Conservation (phyloP, 176 grass and related monocot species). For the Bolboschoenus planiculmis region DNA sequence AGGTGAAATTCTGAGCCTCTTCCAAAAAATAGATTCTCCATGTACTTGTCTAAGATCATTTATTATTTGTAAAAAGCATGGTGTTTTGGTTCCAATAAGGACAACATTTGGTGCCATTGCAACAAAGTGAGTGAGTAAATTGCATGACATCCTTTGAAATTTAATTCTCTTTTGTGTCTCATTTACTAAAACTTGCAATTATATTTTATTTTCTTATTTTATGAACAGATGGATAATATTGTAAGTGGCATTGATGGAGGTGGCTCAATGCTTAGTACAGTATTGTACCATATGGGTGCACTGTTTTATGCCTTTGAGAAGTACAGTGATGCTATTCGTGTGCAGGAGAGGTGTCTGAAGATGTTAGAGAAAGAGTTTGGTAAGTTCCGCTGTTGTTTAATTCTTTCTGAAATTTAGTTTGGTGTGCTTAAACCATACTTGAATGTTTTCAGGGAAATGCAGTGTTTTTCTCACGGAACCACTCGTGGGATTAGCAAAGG, state of each 20-base stretch:
- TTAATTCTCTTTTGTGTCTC: neutral
- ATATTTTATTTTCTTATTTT: neutral
- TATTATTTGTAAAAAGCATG: neutral
- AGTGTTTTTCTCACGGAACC: slow-evolving; percentile 31
- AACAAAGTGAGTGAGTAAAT: neutral
- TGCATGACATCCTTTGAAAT: neutral
- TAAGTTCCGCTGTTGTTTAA: neutral
- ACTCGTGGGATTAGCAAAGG: slow-evolving; percentile 41
- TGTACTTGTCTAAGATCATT: neutral
- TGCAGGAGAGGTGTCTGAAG: slow-evolving; percentile 31
- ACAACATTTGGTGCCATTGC: neutral
- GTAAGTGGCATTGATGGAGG: slow-evolving; percentile 20
- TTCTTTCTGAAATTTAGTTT: neutral
- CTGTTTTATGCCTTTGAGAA: slow-evolving; percentile 29
- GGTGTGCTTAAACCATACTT: neutral
- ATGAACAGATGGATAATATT: slow-evolving; percentile 30
- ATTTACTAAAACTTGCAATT: neutral
- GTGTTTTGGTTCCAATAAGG: neutral
- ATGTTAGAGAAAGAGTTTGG: slow-evolving; percentile 32
- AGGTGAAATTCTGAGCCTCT: neutral
- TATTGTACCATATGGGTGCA: slow-evolving; percentile 35
- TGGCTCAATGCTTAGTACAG: slow-evolving; percentile 19
- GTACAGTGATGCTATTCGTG: slow-evolving; percentile 32
- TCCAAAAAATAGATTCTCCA: neutral
- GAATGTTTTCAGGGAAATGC: slow-evolving; percentile 8